Base-by-base conservation (phyloP, 768 basidiomycete species). In the Gloeostereum incarnatum region DNA sequence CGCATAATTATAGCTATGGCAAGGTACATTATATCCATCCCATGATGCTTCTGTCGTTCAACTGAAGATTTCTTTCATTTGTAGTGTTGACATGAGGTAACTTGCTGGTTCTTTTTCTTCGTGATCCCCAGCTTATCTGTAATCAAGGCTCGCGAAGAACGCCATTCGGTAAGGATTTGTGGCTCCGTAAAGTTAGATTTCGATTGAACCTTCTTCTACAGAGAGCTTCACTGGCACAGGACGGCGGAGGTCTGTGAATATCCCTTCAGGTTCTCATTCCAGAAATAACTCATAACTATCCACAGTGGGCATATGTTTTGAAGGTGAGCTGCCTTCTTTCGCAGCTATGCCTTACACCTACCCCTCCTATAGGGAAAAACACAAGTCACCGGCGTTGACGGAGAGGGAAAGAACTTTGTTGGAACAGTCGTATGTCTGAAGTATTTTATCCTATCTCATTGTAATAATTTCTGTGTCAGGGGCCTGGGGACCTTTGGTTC, bases 401-500 rank as follows among this genome's bases (percentile, higher is more conserved):
- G 37, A 21, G 26, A 43, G 19, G 45, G 45, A 27, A 32, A 42
- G 8, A 46, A 43, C 22, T 43, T 40, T 17, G 17, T 46, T 13
- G 45, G 23, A 19, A 46, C 38, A 17, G 45, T 43, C 6, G 41
- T 37, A 42, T 16, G 24, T n/a, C 36, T n/a, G n/a, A n/a, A n/a
- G 3, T 16, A 20, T 11, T 30, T 27, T 2, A 34, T 34, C 20
- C 40, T 32, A 14, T 36, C 25, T 9, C 5, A 35, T 8, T 21
- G 6, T 14, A 17, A 14, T 33, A 17, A 38, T 31, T 16, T 16
- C 26, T 3, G n/a, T n/a, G n/a, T n/a, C 17, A 61, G 43, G 2
- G 54, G 5, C 42, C 56, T 20, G 62, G 63, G n/a, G 76, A 78
- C 48, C 33, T 78, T 0, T 78, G 77, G 76, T 78, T 66, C 42